Conservation (phyloP, 116 monocot genomes). For the Cymodocea nodosa region DNA sequence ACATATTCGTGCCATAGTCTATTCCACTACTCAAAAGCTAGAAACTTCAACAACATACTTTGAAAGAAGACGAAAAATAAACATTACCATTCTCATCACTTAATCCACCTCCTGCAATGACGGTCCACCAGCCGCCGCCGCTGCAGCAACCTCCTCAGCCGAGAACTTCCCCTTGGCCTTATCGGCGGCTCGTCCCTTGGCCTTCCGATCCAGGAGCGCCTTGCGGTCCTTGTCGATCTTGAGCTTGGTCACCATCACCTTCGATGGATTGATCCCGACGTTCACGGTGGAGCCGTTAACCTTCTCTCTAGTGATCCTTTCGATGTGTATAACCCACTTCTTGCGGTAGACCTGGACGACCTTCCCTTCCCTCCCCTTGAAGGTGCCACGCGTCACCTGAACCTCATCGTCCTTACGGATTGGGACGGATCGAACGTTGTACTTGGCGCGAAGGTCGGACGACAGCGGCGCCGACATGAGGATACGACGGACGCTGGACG, state of each 20-base stretch:
- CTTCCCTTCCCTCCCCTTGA: constrained; percentile 69
- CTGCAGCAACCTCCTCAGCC: constrained; percentile 49
- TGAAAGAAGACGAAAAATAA: too few relatives aligned
- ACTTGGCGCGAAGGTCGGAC: constrained; percentile 53
- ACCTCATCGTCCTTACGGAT: constrained; percentile 79
- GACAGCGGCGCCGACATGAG: constrained; percentile 73
- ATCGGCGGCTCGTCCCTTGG: constrained; percentile 32
- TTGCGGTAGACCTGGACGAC: constrained; percentile 71
- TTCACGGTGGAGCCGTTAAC: constrained; percentile 67
- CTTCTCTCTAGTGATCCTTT: constrained; percentile 65
- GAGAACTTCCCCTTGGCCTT: constrained; percentile 83
- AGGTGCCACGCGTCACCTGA: constrained; percentile 32
- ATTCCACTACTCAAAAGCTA: too few relatives aligned
- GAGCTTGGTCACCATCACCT: constrained; percentile 64
- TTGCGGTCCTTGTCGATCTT: constrained; percentile 77
- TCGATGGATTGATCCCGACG: constrained; percentile 60
- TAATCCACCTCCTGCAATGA: constrained; percentile 9
- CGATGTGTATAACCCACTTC: constrained; percentile 73
- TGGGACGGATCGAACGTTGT: constrained; percentile 63
- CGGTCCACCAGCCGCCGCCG: constrained; percentile 12
- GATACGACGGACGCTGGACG: constrained; percentile 55
- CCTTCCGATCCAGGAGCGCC: constrained; percentile 63
- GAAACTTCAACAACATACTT: too few relatives aligned
- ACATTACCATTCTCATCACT: neutral
- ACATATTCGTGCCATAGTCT: too few relatives aligned